Evolutionary conservation across 169 alveolate species (phyloP).

Genomic region (Theileria annulata): DNA sequence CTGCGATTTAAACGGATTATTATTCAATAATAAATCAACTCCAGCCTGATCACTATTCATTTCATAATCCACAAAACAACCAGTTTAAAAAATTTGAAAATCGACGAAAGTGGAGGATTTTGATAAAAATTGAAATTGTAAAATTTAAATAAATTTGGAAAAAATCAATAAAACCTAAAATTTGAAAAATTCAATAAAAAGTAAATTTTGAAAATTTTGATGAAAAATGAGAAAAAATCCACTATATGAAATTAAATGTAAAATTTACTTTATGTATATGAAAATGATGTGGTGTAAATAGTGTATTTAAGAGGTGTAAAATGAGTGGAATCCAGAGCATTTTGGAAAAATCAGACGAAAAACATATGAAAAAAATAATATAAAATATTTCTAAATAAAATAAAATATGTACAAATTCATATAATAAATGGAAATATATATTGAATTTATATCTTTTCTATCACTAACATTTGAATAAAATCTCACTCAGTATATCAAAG

Average conservation of each 20-base stretch:
- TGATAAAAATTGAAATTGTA: too few relatives aligned
- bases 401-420: not conserved
- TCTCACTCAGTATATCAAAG: not conserved
- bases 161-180: too few relatives aligned
- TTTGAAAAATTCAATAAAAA: too few relatives aligned
- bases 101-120: not conserved
- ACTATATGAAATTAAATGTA: not conserved
- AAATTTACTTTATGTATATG: not conserved
- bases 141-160: too few relatives aligned
- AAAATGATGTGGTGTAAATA: not conserved
- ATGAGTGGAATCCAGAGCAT: not conserved
- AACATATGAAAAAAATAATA: not conserved
- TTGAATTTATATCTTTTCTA: not conserved
- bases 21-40: slow-evolving; percentile 7
- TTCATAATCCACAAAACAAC: not conserved
- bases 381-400: too few relatives aligned
- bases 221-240: not conserved
- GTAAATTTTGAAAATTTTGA: too few relatives aligned
- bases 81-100: not conserved
- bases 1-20: slow-evolving; percentile 11
- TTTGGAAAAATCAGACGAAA: not conserved
- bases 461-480: not conserved
- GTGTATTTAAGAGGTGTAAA: not conserved
- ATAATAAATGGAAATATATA: too few relatives aligned
- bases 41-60: slow-evolving; percentile 2